phyloP scores from a whole-genome alignment of 495 filamentous ascomycete genomes.

The Penicillium mononematosum region DNA sequence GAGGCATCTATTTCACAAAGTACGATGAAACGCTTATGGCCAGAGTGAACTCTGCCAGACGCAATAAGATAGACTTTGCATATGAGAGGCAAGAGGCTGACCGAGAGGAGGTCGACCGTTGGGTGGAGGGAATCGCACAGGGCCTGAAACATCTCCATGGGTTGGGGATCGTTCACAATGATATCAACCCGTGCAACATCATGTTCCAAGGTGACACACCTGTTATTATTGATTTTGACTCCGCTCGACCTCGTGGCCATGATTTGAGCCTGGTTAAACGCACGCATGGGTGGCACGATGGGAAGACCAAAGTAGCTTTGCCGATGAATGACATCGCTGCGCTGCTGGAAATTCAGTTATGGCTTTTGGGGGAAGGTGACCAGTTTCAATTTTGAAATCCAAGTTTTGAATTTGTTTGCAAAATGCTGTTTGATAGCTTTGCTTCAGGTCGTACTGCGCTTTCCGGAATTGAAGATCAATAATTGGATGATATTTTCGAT shows the following conservation, averaged over 20 bases:
- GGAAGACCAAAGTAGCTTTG: not conserved
- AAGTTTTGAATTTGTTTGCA: not conserved
- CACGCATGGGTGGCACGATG: slow-evolving; percentile 4
- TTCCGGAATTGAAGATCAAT: not conserved
- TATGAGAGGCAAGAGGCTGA: not conserved
- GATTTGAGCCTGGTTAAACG: slow-evolving; percentile 6
- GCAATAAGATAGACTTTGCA: slow-evolving; percentile 18
- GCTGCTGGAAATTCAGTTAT: not conserved
- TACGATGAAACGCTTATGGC: slow-evolving; percentile 30
- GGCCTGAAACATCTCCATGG: slow-evolving; percentile 32
- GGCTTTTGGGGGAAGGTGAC: slow-evolving; percentile 2
- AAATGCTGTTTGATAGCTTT: not conserved
- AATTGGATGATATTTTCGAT: not conserved
- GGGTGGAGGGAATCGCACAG: slow-evolving; percentile 23
- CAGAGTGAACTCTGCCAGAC: slow-evolving; percentile 22
- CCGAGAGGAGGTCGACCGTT: not conserved
- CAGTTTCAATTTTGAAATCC: slow-evolving; percentile 2
- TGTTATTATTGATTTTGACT: slow-evolving; percentile 30
- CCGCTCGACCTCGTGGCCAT: not conserved
- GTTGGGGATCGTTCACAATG: slow-evolving; percentile 33
- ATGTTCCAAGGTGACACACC: slow-evolving; percentile 30
- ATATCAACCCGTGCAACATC: slow-evolving; percentile 34
- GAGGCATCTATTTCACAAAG: slow-evolving; percentile 32
- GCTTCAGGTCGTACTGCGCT: not conserved
- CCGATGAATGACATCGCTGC: slow-evolving; percentile 3